Base-by-base conservation (phyloP, 1,284 basidiomycete species). In the Cutaneotrichosporon mucoides region DNA sequence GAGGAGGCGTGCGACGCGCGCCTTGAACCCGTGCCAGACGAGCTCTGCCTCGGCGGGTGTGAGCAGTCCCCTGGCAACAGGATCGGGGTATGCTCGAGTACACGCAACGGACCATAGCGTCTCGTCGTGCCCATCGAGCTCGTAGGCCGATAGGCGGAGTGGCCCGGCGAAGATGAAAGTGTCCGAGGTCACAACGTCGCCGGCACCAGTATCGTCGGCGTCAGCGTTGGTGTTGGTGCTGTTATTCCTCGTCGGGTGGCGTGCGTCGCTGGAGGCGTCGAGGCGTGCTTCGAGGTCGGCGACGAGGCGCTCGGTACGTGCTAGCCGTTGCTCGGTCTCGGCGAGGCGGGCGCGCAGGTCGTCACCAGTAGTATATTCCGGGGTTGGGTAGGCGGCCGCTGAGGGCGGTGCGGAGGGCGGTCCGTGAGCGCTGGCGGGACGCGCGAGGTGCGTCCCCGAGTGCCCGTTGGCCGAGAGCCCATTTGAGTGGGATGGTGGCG, bases 11-110 rank as follows among this genome's bases (percentile, higher is more conserved):
- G 66, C 61, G 58, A 70, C 68, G 24, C 66, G 66, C 36, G 71
- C 68, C 58, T 73, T 73, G 63, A 64, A 64, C 8, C 38, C 47
- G 47, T 71, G 71, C 59, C 70, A 73, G 0, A 63, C 66, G 38
- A 68, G 59, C 42, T 73, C 67, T 37, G 67, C 65, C 43, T 68
- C 63, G 6, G 60, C 55, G 1, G 34, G n/a, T 4, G 61, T 42
- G 7, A 68, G 53, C 6, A 67, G 13, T 2, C 67, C 67, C 2
- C 64, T 47, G 5, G 52, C 24, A 1, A 68, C 47, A 5, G 65
- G 65, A 48, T 64, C 51, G 7, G 69, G 69, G 46, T 62, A 73
- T 15, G 58, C 51, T 2, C 57, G 44, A 34, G 56, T 55, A 35
- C 61, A 44, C 12, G 63, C 55, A 10, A 55, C 42, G 5, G 61